These are phyloP conservation scores for Breviolum minutum DNA, from an alignment of 73 alveolate species.

Conservation along the genomic window DNA sequence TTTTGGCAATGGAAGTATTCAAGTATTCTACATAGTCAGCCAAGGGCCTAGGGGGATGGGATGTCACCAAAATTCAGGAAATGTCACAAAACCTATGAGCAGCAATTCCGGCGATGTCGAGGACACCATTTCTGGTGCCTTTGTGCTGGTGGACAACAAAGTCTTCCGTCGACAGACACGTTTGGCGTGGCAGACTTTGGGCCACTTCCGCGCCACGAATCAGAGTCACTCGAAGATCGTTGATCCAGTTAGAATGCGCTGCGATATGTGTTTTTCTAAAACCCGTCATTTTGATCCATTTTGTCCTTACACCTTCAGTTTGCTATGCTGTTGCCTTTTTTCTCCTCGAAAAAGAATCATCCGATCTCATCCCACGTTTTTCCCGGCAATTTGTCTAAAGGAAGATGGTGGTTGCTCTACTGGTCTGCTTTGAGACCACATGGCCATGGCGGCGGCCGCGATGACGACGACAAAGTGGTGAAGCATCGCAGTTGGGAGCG, in stretches of 20 bases:
- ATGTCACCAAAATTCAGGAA: not conserved
- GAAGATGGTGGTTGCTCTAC: slow-evolving; percentile 59
- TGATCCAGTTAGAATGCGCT: not conserved
- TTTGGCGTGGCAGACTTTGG: slow-evolving; percentile 50
- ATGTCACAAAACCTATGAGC: not conserved
- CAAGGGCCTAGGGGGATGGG: not conserved
- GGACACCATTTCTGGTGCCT: slow-evolving; percentile 24
- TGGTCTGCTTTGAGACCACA: slow-evolving; percentile 47
- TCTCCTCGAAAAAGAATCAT: no score
- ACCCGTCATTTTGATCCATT: no score
- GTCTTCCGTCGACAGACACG: slow-evolving; percentile 75
- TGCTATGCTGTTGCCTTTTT: no score
- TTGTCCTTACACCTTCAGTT: no score
- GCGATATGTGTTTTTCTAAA: no score
- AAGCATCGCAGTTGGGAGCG: slow-evolving; percentile 10
- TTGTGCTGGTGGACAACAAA: slow-evolving; percentile 31
- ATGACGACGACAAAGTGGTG: not conserved
- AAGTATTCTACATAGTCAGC: not conserved
- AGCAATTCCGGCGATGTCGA: not conserved
- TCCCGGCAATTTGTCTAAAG: not conserved
- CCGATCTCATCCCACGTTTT: not conserved
- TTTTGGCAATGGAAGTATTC: not conserved
- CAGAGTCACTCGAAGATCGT: not conserved
- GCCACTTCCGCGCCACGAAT: slow-evolving; percentile 30
- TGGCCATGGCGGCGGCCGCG: slow-evolving; percentile 42